Evolutionary conservation across 192 early-diverging fungal genomes (phyloP).

Genomic region (Coemansia sp.): DNA sequence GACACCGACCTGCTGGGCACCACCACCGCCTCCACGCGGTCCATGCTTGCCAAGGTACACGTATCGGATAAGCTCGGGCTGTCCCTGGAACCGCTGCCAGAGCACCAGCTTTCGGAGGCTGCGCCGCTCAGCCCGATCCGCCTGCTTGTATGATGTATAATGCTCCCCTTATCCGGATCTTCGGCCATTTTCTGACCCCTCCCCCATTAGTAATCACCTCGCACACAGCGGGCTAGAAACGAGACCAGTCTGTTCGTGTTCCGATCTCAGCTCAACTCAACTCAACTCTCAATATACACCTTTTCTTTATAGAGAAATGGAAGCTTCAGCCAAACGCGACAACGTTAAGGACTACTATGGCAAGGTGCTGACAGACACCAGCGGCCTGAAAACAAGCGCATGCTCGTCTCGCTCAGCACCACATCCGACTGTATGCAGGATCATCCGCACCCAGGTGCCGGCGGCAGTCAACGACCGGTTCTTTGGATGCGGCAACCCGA

Average conservation of each 20-base stretch:
- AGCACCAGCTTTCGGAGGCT: not conserved
- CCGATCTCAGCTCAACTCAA: not conserved
- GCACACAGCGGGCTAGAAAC: too few species aligned
- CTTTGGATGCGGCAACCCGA: slow-evolving; percentile 50
- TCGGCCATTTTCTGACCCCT: not conserved
- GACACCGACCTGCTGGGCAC: slow-evolving; percentile 3
- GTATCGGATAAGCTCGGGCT: not conserved
- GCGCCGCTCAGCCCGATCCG: not conserved
- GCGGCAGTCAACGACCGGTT: slow-evolving; percentile 39
- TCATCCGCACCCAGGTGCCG: slow-evolving; percentile 26
- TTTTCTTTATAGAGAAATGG: not conserved
- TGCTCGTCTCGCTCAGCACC: slow-evolving; percentile 11
- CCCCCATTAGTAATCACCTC: too few species aligned
- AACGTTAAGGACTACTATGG: slow-evolving; percentile 40
- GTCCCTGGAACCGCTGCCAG: not conserved
- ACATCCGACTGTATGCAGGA: not conserved
- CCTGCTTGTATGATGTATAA: not conserved
- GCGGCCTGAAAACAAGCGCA: slow-evolving; percentile 35
- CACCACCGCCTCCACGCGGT: slow-evolving; percentile 22
- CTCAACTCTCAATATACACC: too few species aligned
- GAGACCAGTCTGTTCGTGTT: too few species aligned
- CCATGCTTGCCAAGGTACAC: slow-evolving; percentile 13
- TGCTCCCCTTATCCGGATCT: not conserved
- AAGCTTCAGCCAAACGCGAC: not conserved
- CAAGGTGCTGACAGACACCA: slow-evolving; percentile 23